Conservation (phyloP, 805 yeast species). For the Tetrapisispora pingtungensis region DNA sequence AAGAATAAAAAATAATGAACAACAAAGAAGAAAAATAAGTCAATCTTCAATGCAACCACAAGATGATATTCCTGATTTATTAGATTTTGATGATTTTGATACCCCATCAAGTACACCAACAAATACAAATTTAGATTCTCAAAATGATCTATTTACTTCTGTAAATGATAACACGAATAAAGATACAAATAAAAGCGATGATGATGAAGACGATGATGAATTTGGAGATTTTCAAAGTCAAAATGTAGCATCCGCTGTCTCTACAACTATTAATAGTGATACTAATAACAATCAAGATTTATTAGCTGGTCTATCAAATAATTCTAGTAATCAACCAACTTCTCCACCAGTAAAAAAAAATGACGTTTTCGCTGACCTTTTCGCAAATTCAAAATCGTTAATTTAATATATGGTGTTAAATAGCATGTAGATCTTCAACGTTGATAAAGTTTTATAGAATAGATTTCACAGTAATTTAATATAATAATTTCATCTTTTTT, state of each 20-base stretch:
- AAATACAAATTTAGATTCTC: too few relatives aligned
- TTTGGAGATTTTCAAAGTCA: slow-evolving; percentile 32
- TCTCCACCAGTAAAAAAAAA: slow-evolving; percentile 9
- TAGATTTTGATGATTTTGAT: slow-evolving; percentile 22
- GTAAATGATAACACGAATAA: background rate
- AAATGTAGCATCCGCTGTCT: slow-evolving; percentile 1
- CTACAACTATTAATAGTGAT: slow-evolving; percentile 4
- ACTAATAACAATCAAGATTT: slow-evolving; percentile 3
- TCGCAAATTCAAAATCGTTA: slow-evolving; percentile 25
- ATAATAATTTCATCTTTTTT: too few relatives aligned
- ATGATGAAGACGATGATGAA: slow-evolving; percentile 28
- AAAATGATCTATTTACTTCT: too few relatives aligned
- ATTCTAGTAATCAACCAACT: slow-evolving; percentile 6
- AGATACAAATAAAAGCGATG: slow-evolving; percentile 5
- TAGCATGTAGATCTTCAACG: background rate
- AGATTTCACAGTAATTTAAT: too few relatives aligned
- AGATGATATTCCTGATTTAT: slow-evolving; percentile 20
- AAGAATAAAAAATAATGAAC: slow-evolving; percentile 26
- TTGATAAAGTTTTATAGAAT: background rate
- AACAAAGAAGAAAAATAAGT: slow-evolving; percentile 22
- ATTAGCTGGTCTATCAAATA: slow-evolving; percentile 5
- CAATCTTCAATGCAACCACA: slow-evolving; percentile 6
- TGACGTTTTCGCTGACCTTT: slow-evolving; percentile 25
- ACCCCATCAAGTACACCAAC: background rate
- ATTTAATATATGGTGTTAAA: slow-evolving; percentile 9